Evolutionary conservation across 306 rosid genomes (phyloP), one percentile per base, ranked within the genome.

Genomic region (Rosa lucieae): DNA sequence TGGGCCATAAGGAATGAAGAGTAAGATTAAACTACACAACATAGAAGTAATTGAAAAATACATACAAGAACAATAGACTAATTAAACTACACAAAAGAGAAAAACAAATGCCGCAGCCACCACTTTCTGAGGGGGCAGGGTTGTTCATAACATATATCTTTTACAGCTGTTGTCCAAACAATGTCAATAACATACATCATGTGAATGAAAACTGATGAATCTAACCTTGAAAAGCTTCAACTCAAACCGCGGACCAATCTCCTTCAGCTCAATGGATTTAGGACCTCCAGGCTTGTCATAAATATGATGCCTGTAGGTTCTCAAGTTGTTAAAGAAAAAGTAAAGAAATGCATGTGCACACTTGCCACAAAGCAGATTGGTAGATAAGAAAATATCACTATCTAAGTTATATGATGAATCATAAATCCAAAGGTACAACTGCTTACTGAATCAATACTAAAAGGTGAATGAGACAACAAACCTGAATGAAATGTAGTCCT

Each of bases 161-260:
- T 62, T 12, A 0, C 10, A 62, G 13, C 46, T 5, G 15, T 5
- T 35, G 47, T 9, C 10, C 6, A 37, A 6, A 23, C 26, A 23
- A 23, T 23, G 26, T 7, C 47, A 52, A 20, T 42, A 11, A 10
- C 32, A 53, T 18, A 40, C 48, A 2, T 0, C 10, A 18, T 26
- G 8, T 9, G 29, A 67, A 67, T 20, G 55, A 14, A n/a, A 13
- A 21, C 37, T 9, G 70, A 26, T 26, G 29, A 26, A 26, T 26
- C 82, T 79, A 76, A 92, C 99, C 98, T 91, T 86, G 71, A 81
- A 92, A 83, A 85, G 86, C 39, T 91, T 88, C 82, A 92, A 77
- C 77, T 95, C 99, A 89, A 91, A 95, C 26, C 99, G 90, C 26
- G 99, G 99, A 83, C 99, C 99, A 23, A 95, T 80, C 88, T 95